These are phyloP conservation scores for Yamadazyma oceani DNA, from an alignment of 1,139 yeast species.

Conservation along the genomic window DNA sequence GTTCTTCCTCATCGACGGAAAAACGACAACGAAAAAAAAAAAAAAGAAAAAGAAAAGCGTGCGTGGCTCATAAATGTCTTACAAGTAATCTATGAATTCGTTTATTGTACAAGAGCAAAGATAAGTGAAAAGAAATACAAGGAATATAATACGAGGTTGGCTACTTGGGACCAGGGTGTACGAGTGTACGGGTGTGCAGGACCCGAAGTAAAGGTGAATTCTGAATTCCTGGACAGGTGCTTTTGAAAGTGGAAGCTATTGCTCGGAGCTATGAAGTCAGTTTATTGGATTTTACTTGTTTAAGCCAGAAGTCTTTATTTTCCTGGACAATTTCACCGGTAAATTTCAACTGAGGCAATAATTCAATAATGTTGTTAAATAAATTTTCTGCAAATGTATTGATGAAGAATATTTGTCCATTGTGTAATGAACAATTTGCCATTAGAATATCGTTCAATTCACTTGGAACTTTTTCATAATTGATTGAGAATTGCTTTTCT, in stretches of 20 bases:
- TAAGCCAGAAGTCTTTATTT: constrained; percentile 47
- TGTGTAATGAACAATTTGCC: constrained; percentile 52
- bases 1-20: constrained; percentile 4
- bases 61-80: neutral
- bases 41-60: neutral
- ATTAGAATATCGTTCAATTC: constrained; percentile 39
- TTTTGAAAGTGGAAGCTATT: too few relatives aligned
- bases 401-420: constrained; percentile 85
- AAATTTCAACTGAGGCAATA: constrained; percentile 57
- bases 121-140: too few relatives aligned
- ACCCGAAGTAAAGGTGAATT: too few relatives aligned
- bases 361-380: constrained; percentile 60
- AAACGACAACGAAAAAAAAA: constrained; percentile 1
- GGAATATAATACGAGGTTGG: too few relatives aligned
- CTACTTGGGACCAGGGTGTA: too few relatives aligned
- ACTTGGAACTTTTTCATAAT: constrained; percentile 30
- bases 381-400: constrained; percentile 76
- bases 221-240: too few relatives aligned
- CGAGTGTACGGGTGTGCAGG: too few relatives aligned
- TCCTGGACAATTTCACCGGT: constrained; percentile 47
- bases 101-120: too few relatives aligned
- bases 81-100: too few relatives aligned
- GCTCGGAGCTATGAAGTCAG: too few relatives aligned
- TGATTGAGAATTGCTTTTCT: constrained; percentile 20
- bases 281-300: too few relatives aligned